These are phyloP conservation scores for Chaetomium globosum DNA, from an alignment of 2,329 filamentous ascomycete species.

Conservation along the genomic window DNA sequence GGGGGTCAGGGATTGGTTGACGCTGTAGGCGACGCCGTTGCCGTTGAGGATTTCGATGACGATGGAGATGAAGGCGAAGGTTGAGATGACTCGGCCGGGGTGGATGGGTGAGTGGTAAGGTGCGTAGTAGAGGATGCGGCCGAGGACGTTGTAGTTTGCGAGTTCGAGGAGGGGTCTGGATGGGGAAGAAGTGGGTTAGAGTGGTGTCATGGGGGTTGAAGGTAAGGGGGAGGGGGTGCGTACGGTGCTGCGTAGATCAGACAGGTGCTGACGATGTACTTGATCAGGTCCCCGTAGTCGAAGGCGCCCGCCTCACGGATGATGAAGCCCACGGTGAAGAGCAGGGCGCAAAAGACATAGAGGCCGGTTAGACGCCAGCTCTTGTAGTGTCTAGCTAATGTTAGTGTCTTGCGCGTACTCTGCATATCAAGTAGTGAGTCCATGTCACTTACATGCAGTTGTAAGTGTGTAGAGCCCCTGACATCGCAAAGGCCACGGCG, in stretches of 20 bases:
- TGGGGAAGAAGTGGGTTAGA: background rate
- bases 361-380: conserved; percentile 55
- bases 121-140: conserved; percentile 59
- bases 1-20: conserved; percentile 49
- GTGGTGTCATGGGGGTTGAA: background rate
- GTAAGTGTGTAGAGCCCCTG: conserved; percentile 47
- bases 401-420: background rate
- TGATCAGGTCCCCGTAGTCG: conserved; percentile 47
- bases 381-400: conserved; percentile 46
- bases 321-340: conserved; percentile 57
- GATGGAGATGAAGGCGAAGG: conserved; percentile 43
- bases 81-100: conserved; percentile 45
- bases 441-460: conserved; percentile 51
- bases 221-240: conserved; percentile 9
- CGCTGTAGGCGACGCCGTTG: conserved; percentile 52
- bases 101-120: conserved; percentile 56
- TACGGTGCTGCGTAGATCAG: conserved; percentile 45
- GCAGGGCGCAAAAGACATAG: conserved; percentile 49
- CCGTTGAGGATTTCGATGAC: conserved; percentile 32
- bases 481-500: conserved; percentile 45
- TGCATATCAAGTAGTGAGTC: too few relatives aligned
- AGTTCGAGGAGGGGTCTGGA: conserved; percentile 50
- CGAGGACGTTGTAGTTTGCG: conserved; percentile 60
- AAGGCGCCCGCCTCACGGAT: conserved; percentile 53
- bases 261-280: conserved; percentile 48